Conservation (phyloP, 164 flowering plant genomes). For the Saururus chinensis region DNA sequence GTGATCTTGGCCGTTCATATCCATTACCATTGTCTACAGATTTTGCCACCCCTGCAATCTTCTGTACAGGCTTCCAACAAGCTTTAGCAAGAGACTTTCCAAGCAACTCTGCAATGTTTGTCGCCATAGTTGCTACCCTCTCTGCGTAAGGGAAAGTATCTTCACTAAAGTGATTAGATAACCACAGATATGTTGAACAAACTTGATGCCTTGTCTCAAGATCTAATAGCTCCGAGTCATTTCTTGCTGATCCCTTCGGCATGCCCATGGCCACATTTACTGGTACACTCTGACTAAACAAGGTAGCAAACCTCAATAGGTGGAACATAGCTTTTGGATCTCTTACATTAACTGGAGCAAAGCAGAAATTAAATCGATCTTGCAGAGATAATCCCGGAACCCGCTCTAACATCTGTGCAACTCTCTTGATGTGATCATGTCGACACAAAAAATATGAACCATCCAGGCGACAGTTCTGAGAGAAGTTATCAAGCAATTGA, state of each 20-base stretch:
- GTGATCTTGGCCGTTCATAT: constrained; percentile 56
- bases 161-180: constrained; percentile 63
- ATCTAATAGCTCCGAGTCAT: constrained; percentile 78
- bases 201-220: constrained; percentile 93
- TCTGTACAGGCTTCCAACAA: constrained; percentile 74
- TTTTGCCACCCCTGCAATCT: constrained; percentile 33
- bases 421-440: constrained; percentile 68
- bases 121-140: constrained; percentile 75
- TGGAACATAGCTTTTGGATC: constrained; percentile 96
- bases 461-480: constrained; percentile 72
- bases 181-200: constrained; percentile 83
- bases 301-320: constrained; percentile 65
- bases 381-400: constrained; percentile 66
- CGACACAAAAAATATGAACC: constrained; percentile 75
- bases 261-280: constrained; percentile 90
- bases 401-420: constrained; percentile 83
- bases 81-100: constrained; percentile 72
- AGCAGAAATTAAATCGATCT: constrained; percentile 92
- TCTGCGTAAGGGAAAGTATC: constrained; percentile 62
- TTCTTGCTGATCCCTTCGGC: constrained; percentile 69
- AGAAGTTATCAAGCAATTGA: constrained; percentile 72
- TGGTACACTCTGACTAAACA: constrained; percentile 59
- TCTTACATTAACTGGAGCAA: constrained; percentile 85
- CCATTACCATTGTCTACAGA: constrained; percentile 31
- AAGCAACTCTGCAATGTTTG: constrained; percentile 62